Percentiles rank a stretch among this genome's conserved stretches.
These are phyloP conservation scores for Stropharia rugosoannulata DNA, from an alignment of 768 basidiomycete species.

Conservation along the genomic window DNA sequence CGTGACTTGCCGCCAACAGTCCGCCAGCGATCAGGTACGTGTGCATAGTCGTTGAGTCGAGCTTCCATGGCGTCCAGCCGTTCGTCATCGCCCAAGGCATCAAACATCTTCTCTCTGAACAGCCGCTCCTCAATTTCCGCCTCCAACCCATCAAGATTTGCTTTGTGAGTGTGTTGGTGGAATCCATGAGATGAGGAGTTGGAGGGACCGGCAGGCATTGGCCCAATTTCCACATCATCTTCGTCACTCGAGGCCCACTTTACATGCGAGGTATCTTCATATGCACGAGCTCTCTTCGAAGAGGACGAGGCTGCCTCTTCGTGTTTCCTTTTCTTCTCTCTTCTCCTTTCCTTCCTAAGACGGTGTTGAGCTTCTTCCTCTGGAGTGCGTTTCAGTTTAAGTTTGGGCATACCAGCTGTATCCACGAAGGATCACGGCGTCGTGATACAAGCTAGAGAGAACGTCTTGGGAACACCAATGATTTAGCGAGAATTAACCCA, in stretches of 20 bases:
- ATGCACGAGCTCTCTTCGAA: slow-evolving; percentile 24
- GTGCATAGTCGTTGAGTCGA: slow-evolving; percentile 64
- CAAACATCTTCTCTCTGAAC: slow-evolving; percentile 74
- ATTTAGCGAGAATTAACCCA: no score
- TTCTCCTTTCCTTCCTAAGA: slow-evolving; percentile 32
- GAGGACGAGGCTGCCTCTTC: slow-evolving; percentile 18
- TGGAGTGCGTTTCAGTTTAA: slow-evolving; percentile 63
- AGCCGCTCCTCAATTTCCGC: slow-evolving; percentile 60
- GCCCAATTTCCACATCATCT: slow-evolving; percentile 27
- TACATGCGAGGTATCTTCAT: slow-evolving; percentile 11
- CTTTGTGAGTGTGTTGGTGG: slow-evolving; percentile 22
- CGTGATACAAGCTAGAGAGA: not conserved
- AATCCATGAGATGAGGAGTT: not conserved
- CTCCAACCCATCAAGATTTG: slow-evolving; percentile 46
- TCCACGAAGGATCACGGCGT: not conserved
- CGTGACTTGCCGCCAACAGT: slow-evolving; percentile 18
- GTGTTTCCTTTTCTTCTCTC: slow-evolving; percentile 27
- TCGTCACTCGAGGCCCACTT: slow-evolving; percentile 54
- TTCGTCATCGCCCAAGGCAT: slow-evolving; percentile 72
- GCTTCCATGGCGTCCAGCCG: slow-evolving; percentile 62
- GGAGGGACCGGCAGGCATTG: slow-evolving; percentile 16
- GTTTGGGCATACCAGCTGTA: slow-evolving; percentile 29
- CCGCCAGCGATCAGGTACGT: slow-evolving; percentile 74
- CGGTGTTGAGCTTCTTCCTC: slow-evolving; percentile 53
- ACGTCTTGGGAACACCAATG: not conserved